Evolutionary conservation across 495 filamentous ascomycete species (phyloP).

Genomic region (Trichoderma parareesei): DNA sequence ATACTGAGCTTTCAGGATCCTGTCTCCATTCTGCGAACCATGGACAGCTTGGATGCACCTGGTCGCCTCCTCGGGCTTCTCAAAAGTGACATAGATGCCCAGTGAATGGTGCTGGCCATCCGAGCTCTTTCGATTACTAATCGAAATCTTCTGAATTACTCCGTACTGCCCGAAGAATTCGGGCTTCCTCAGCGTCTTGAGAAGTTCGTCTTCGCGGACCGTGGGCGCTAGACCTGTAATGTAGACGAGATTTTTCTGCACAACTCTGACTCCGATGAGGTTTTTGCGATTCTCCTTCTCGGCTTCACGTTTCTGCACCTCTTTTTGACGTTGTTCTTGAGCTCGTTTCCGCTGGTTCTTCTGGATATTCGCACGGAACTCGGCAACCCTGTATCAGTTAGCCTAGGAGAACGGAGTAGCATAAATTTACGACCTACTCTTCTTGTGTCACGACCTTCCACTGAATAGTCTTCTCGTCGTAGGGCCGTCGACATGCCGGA

Average conservation of each 20-base stretch:
- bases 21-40: slow-evolving; percentile 81
- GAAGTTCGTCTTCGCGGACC: slow-evolving; percentile 81
- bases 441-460: slow-evolving; percentile 90
- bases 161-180: slow-evolving; percentile 99
- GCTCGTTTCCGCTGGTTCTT: slow-evolving; percentile 88
- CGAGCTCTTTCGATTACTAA: slow-evolving; percentile 83
- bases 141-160: slow-evolving; percentile 96
- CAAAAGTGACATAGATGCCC: slow-evolving; percentile 95
- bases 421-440: slow-evolving; percentile 54
- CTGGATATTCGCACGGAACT: slow-evolving; percentile 77
- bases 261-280: slow-evolving; percentile 84
- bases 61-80: slow-evolving; percentile 76
- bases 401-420: slow-evolving; percentile 2
- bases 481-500: slow-evolving; percentile 88
- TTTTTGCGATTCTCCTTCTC: slow-evolving; percentile 93
- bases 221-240: slow-evolving; percentile 89
- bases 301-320: slow-evolving; percentile 90
- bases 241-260: slow-evolving; percentile 98
- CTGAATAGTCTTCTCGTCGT: slow-evolving; percentile 93
- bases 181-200: slow-evolving; percentile 74
- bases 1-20: slow-evolving; percentile 81
- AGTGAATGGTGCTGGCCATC: slow-evolving; percentile 67
- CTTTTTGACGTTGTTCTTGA: slow-evolving; percentile 77
- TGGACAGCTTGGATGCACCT: slow-evolving; percentile 88
- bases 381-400: slow-evolving; percentile 38